phyloP scores from a whole-genome alignment of 352 stramenopile species.

The Hyaloperonospora brassicae region DNA sequence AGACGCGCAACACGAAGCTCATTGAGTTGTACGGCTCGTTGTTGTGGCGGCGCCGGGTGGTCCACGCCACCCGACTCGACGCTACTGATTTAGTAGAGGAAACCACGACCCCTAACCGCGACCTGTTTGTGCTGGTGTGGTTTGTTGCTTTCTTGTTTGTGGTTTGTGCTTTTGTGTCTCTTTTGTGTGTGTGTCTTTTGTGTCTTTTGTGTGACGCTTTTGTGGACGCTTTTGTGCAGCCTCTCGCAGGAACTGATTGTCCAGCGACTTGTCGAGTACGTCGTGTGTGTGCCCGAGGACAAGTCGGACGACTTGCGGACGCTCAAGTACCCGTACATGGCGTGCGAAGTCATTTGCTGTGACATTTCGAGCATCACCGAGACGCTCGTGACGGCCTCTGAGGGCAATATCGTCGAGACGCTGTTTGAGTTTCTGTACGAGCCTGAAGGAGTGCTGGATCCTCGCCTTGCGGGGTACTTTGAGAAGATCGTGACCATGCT shows the following conservation, averaged over 20 bases:
- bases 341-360: slow-evolving; percentile 96
- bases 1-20: slow-evolving; percentile 91
- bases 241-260: slow-evolving; percentile 61
- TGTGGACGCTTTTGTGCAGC: slow-evolving; percentile 17
- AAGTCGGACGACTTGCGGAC: slow-evolving; percentile 48
- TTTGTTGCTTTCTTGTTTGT: neutral
- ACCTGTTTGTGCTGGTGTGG: neutral
- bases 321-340: slow-evolving; percentile 95
- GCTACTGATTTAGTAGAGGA: too few species aligned
- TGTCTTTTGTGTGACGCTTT: neutral
- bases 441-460: slow-evolving; percentile 79
- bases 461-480: slow-evolving; percentile 94
- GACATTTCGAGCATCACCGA: slow-evolving; percentile 92
- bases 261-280: slow-evolving; percentile 72
- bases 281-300: slow-evolving; percentile 48
- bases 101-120: too few species aligned
- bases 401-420: slow-evolving; percentile 77
- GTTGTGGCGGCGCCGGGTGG: too few species aligned
- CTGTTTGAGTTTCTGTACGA: slow-evolving; percentile 90
- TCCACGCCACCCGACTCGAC: too few species aligned
- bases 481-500: slow-evolving; percentile 91
- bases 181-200: neutral
- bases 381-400: slow-evolving; percentile 60
- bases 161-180: neutral
- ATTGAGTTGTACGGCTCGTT: slow-evolving; percentile 82